phyloP scores from a whole-genome alignment of 768 basidiomycete genomes.

The Pisolithus microcarpus region DNA sequence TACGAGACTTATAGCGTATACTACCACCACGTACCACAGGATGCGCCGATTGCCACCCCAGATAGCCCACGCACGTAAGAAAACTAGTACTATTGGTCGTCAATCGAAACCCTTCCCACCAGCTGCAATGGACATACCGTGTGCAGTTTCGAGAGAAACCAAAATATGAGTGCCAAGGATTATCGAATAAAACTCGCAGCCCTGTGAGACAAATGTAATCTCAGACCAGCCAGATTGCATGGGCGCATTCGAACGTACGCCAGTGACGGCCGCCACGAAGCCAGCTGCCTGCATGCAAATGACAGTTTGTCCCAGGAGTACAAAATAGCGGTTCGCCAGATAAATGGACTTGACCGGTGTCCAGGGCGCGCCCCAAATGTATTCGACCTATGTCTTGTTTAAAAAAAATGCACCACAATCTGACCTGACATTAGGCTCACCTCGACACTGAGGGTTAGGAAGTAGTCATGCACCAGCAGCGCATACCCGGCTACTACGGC shows the following conservation, averaged over 20 bases:
- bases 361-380: constrained; percentile 8
- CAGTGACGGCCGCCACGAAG: background rate
- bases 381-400: constrained; percentile 1
- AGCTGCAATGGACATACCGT: background rate
- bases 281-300: background rate
- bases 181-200: background rate
- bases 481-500: constrained; percentile 3
- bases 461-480: constrained; percentile 5
- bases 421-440: background rate
- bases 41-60: background rate
- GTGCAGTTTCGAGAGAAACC: background rate
- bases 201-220: background rate
- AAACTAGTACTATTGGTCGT: background rate
- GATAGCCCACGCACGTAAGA: background rate
- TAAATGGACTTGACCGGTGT: constrained; percentile 3
- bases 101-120: background rate
- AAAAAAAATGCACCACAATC: background rate
- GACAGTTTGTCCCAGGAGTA: constrained; percentile 2
- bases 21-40: background rate
- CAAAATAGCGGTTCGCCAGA: constrained; percentile 4
- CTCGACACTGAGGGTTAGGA: constrained; percentile 7
- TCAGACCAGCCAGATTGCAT: background rate
- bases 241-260: background rate
- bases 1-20: background rate
- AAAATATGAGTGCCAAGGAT: background rate